A percentile compares a stretch with the other conserved stretches of the same genome.
Conservation (phyloP, 2,329 filamentous ascomycete genomes). For the Aspergillus melleus region DNA sequence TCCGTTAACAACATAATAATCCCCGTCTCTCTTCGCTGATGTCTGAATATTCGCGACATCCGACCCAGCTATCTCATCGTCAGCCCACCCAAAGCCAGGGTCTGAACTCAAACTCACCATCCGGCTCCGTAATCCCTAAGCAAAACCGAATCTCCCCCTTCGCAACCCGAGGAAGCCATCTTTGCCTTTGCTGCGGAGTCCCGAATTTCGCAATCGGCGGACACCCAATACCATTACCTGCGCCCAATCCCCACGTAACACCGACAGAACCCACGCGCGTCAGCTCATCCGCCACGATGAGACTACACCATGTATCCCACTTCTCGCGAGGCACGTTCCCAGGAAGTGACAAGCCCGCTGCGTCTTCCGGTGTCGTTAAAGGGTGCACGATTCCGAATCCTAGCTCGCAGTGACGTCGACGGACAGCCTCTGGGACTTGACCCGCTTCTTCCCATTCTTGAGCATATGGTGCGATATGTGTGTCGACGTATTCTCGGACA, state of each 20-base stretch:
- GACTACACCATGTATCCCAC: slow-evolving; percentile 58
- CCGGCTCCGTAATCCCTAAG: slow-evolving; percentile 65
- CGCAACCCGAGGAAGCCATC: slow-evolving; percentile 61
- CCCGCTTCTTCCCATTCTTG: slow-evolving; percentile 65
- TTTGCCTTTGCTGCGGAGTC: slow-evolving; percentile 57
- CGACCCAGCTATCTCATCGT: slow-evolving; percentile 50
- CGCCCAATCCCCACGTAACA: slow-evolving; percentile 58
- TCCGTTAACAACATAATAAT: slow-evolving; percentile 63
- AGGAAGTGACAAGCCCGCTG: slow-evolving; percentile 41
- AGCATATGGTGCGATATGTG: slow-evolving; percentile 57
- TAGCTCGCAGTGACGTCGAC: slow-evolving; percentile 39
- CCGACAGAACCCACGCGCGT: slow-evolving; percentile 58
- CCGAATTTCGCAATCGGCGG: slow-evolving; percentile 66
- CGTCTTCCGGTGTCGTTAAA: slow-evolving; percentile 39
- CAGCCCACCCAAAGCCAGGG: slow-evolving; percentile 7
- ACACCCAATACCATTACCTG: slow-evolving; percentile 62
- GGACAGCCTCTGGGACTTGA: slow-evolving; percentile 49
- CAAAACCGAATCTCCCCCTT: slow-evolving; percentile 62
- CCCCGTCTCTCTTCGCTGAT: slow-evolving; percentile 55
- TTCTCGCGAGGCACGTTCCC: slow-evolving; percentile 50
- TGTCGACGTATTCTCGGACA: slow-evolving; percentile 61
- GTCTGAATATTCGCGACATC: slow-evolving; percentile 66
- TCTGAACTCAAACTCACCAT: slow-evolving; percentile 37
- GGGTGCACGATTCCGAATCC: slow-evolving; percentile 41
- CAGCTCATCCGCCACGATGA: slow-evolving; percentile 58